Evolutionary conservation across 2,329 filamentous ascomycete species (phyloP).

Genomic region (Aureobasidium sp.): DNA sequence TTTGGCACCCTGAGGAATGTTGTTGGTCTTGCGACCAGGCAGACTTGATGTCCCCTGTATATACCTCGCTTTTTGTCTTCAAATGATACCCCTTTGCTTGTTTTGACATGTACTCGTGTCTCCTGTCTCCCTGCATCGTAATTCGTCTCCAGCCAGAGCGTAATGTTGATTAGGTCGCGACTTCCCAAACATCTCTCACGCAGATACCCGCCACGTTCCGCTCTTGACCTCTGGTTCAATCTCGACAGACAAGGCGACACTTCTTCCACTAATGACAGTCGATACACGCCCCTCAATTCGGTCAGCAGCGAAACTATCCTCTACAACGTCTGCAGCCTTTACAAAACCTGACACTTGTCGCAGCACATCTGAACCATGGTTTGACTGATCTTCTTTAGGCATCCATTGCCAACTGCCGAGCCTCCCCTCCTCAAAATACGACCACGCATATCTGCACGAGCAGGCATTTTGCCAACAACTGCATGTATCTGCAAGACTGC

Average conservation of each 20-base stretch:
- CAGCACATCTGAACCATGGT: conserved; percentile 1
- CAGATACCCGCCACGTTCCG: no score
- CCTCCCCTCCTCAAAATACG: neutral
- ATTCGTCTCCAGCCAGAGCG: neutral
- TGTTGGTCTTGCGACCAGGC: conserved; percentile 30
- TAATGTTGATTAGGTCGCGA: neutral
- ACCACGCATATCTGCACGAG: neutral
- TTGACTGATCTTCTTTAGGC: neutral
- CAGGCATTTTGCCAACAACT: neutral
- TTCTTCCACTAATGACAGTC: no score
- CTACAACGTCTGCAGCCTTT: neutral
- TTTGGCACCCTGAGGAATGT: conserved; percentile 75
- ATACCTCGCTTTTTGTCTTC: neutral
- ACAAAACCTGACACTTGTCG: neutral
- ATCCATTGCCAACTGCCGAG: neutral
- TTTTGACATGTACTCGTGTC: neutral
- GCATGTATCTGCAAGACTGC: neutral
- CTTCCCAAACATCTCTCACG: no score
- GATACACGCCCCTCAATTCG: no score
- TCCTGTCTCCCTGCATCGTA: neutral
- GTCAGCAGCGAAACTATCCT: no score
- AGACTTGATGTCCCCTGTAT: conserved; percentile 4
- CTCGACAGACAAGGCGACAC: no score
- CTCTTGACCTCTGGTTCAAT: no score
- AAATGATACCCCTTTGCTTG: conserved; percentile 8